A percentile compares a stretch with the other conserved stretches of the same genome.
Conservation (phyloP, 2,329 filamentous ascomycete species). For the Clonostachys rosea region DNA sequence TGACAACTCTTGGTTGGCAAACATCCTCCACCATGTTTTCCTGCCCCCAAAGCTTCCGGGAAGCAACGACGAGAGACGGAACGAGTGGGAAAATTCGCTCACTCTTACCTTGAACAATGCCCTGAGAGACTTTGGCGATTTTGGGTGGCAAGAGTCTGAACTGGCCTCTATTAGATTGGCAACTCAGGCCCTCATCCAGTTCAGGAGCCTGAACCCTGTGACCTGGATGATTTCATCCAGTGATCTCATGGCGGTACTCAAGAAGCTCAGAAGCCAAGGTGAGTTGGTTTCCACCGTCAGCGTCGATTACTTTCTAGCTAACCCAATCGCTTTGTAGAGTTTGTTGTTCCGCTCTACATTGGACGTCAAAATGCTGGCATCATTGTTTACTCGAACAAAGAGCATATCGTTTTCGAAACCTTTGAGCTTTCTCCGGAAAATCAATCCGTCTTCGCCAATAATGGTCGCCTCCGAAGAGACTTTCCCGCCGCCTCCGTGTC, state of each 20-base stretch:
- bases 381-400: slow-evolving; percentile 12
- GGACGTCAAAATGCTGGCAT: slow-evolving; percentile 26
- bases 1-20: too few relatives aligned
- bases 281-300: background rate
- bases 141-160: background rate
- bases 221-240: background rate
- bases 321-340: background rate
- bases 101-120: background rate
- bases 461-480: slow-evolving; percentile 17
- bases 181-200: background rate
- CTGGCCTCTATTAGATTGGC: too few relatives aligned
- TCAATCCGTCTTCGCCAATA: slow-evolving; percentile 11
- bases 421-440: slow-evolving; percentile 26
- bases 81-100: background rate
- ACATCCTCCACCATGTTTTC: slow-evolving; percentile 18
- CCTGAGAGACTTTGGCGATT: background rate
- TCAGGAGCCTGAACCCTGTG: background rate
- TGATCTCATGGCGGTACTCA: background rate
- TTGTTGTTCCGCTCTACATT: slow-evolving; percentile 9
- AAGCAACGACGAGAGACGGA: slow-evolving; percentile 1
- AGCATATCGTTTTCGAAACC: slow-evolving; percentile 16
- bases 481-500: slow-evolving; percentile 17
- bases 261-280: background rate
- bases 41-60: slow-evolving; percentile 18
- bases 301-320: background rate